Percentiles rank a stretch among this genome's conserved stretches.
Conservation (phyloP, 345 rosid species). For the Eucalyptus erythrocorys region DNA sequence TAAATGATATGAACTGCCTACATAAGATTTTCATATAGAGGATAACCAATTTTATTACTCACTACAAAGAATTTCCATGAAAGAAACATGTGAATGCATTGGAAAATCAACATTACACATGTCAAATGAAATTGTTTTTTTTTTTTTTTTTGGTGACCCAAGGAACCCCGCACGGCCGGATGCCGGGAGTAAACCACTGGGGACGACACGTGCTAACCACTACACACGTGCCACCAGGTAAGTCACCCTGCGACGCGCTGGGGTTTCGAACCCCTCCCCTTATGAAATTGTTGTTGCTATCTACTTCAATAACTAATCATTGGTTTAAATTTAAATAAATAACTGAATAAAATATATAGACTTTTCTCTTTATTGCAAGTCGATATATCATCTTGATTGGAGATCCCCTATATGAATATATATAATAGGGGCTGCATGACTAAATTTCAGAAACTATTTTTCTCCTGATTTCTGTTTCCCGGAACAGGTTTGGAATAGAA, state of each 20-base stretch:
- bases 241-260: no score
- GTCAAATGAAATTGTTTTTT: not conserved
- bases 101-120: not conserved
- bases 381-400: not conserved
- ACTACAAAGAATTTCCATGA: not conserved
- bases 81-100: not conserved
- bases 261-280: no score
- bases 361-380: not conserved
- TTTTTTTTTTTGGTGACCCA: no score
- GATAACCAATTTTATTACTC: not conserved
- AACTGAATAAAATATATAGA: not conserved
- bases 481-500: no score
- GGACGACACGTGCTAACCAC: no score
- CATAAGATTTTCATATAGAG: not conserved
- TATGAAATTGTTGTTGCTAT: not conserved
- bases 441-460: no score
- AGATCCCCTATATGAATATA: rapidly evolving
- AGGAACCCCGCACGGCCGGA: no score
- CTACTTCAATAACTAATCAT: not conserved
- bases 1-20: not conserved
- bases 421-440: no score
- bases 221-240: no score
- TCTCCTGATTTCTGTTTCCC: no score
- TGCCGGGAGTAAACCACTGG: no score
- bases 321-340: not conserved